A percentile compares a stretch with the other conserved stretches of the same genome.
Evolutionary conservation across 345 rosid species (phyloP).

Genomic region (Lepidium africanum): DNA sequence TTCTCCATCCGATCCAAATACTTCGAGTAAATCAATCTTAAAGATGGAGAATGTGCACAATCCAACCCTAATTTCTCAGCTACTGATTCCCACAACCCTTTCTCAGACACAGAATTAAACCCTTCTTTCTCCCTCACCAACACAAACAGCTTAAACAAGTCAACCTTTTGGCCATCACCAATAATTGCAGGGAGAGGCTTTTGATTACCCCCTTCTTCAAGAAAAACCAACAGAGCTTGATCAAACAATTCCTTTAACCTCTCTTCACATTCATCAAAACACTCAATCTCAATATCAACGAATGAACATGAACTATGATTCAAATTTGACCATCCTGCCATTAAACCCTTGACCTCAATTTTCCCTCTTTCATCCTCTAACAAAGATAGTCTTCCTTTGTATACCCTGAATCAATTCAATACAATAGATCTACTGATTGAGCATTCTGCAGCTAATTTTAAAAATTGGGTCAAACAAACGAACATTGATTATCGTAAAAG

Average conservation of each 20-base stretch:
- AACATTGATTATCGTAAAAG: background rate
- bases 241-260: constrained; percentile 43
- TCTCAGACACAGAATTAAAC: constrained; percentile 38
- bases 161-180: constrained; percentile 42
- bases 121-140: constrained; percentile 58
- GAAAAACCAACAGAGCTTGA: constrained; percentile 41
- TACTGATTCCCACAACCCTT: constrained; percentile 50
- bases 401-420: background rate
- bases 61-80: constrained; percentile 46
- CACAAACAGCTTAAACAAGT: constrained; percentile 60
- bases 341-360: constrained; percentile 22
- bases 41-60: constrained; percentile 25
- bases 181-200: constrained; percentile 46
- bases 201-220: constrained; percentile 38
- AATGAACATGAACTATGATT: constrained; percentile 27
- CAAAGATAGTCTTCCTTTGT: background rate
- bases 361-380: background rate
- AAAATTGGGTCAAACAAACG: constrained; percentile 6
- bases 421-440: background rate
- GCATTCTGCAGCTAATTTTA: background rate
- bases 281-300: constrained; percentile 17
- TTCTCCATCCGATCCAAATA: constrained; percentile 50
- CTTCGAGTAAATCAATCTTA: constrained; percentile 47
- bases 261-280: constrained; percentile 25
- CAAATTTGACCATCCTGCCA: constrained; percentile 53